These are phyloP conservation scores for Calophaca sinica DNA, from an alignment of 306 rosid genomes.

Conservation along the genomic window DNA sequence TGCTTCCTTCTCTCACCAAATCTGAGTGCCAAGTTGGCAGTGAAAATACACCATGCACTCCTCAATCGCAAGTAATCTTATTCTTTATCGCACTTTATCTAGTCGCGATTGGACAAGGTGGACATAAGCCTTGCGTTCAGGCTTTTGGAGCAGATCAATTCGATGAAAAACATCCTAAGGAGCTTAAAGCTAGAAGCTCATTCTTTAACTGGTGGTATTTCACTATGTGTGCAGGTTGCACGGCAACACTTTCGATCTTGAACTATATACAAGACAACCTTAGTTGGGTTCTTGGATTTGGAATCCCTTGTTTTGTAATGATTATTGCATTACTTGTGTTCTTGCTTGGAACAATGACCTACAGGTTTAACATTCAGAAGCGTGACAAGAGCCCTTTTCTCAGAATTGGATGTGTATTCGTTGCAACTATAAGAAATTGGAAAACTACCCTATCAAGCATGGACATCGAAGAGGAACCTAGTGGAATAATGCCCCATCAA, in stretches of 20 bases:
- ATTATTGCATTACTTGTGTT: slow-evolving; percentile 57
- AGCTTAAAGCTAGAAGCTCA: slow-evolving; percentile 72
- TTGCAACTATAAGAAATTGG: slow-evolving; percentile 51
- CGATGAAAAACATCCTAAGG: slow-evolving; percentile 65
- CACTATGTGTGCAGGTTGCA: slow-evolving; percentile 50
- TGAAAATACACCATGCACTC: slow-evolving; percentile 41
- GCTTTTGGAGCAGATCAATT: slow-evolving; percentile 51
- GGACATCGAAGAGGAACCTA: slow-evolving; percentile 36
- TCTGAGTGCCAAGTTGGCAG: slow-evolving; percentile 32
- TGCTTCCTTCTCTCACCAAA: slow-evolving; percentile 50
- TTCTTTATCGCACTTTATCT: slow-evolving; percentile 55
- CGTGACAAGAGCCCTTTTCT: slow-evolving; percentile 51
- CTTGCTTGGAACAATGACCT: slow-evolving; percentile 64
- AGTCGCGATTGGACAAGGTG: slow-evolving; percentile 25
- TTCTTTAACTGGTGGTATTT: slow-evolving; percentile 94
- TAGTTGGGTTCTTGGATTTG: slow-evolving; percentile 75
- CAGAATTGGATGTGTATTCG: slow-evolving; percentile 56
- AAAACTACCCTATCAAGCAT: slow-evolving; percentile 7
- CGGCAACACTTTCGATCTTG: slow-evolving; percentile 49
- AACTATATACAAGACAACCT: slow-evolving; percentile 62
- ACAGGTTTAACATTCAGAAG: slow-evolving; percentile 49
- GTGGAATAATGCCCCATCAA: slow-evolving; percentile 4
- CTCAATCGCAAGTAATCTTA: slow-evolving; percentile 51
- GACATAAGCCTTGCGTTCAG: slow-evolving; percentile 27
- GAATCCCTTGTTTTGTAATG: slow-evolving; percentile 65